phyloP scores from a whole-genome alignment of 2,329 filamentous ascomycete genomes.

The Colletotrichum zoysiae region DNA sequence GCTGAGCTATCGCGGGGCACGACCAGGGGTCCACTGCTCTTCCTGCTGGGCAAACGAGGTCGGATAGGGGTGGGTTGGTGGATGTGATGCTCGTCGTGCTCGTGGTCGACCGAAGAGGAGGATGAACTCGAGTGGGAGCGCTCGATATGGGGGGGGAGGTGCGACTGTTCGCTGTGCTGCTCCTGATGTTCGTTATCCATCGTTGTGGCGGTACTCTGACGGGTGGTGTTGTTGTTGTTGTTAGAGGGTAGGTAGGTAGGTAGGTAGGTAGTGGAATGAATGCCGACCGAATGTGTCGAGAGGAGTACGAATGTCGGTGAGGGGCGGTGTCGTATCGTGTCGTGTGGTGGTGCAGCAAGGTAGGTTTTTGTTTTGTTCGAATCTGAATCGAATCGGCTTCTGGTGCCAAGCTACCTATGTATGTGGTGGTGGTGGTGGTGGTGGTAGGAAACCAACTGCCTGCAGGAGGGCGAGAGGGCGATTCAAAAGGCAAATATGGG shows the following conservation, averaged over 20 bases:
- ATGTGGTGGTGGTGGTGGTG: too few relatives aligned
- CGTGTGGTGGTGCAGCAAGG: not conserved
- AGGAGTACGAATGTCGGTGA: not conserved
- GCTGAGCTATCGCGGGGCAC: slow-evolving; percentile 82
- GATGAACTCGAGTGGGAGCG: slow-evolving; percentile 53
- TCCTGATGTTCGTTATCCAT: slow-evolving; percentile 45
- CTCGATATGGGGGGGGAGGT: slow-evolving; percentile 50
- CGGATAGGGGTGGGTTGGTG: slow-evolving; percentile 68
- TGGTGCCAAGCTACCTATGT: not conserved
- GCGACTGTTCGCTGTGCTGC: slow-evolving; percentile 42
- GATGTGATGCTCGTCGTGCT: slow-evolving; percentile 56
- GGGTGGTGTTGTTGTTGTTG: not conserved
- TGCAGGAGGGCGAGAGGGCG: slow-evolving; percentile 26
- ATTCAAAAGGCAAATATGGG: slow-evolving; percentile 35
- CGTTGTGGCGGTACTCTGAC: not conserved
- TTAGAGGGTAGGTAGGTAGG: not conserved
- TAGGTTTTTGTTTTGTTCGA: not conserved
- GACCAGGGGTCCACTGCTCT: slow-evolving; percentile 86
- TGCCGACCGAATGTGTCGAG: not conserved
- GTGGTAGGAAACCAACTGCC: too few relatives aligned
- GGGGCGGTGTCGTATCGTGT: not conserved
- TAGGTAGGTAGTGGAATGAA: not conserved
- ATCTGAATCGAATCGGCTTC: not conserved
- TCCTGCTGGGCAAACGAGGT: slow-evolving; percentile 78
- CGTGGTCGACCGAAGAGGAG: slow-evolving; percentile 48